Percentiles rank a stretch among this genome's conserved stretches.
phyloP scores from a whole-genome alignment of 805 yeast genomes.

The Suhomyces kilbournensis region DNA sequence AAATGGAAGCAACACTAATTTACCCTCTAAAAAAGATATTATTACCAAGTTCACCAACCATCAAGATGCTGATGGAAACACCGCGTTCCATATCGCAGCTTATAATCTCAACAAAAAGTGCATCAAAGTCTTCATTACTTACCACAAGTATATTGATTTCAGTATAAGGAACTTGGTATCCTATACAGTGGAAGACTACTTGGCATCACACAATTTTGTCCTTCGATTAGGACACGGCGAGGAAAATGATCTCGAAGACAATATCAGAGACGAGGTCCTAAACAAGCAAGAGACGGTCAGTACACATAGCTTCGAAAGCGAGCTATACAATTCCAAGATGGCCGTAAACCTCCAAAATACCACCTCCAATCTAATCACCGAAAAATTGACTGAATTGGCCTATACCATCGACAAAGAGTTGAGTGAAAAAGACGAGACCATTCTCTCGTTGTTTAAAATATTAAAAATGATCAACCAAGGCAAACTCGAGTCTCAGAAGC shows the following conservation, averaged over 20 bases:
- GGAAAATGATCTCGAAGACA: constrained; percentile 2
- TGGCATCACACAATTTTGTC: constrained; percentile 26
- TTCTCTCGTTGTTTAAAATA: constrained; percentile 25
- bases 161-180: constrained; percentile 23
- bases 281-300: constrained; percentile 2
- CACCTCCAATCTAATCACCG: constrained; percentile 34
- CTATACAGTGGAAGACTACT: constrained; percentile 25
- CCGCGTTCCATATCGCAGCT: constrained; percentile 90
- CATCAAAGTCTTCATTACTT: constrained; percentile 21
- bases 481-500: constrained; percentile 28
- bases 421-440: constrained; percentile 32
- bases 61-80: constrained; percentile 92
- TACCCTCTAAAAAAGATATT: constrained; percentile 10
- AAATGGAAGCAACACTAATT: constrained; percentile 11
- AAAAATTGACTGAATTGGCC: constrained; percentile 37
- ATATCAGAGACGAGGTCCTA: not conserved
- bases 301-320: constrained; percentile 35
- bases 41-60: constrained; percentile 64
- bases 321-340: constrained; percentile 33
- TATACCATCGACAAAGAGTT: constrained; percentile 38
- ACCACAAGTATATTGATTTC: constrained; percentile 24
- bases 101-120: constrained; percentile 22
- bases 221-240: constrained; percentile 17
- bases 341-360: constrained; percentile 33
- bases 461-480: constrained; percentile 20